A percentile compares a stretch with the other conserved stretches of the same genome.
Conservation (phyloP, 257 asterid species). For the Petrea volubilis region DNA sequence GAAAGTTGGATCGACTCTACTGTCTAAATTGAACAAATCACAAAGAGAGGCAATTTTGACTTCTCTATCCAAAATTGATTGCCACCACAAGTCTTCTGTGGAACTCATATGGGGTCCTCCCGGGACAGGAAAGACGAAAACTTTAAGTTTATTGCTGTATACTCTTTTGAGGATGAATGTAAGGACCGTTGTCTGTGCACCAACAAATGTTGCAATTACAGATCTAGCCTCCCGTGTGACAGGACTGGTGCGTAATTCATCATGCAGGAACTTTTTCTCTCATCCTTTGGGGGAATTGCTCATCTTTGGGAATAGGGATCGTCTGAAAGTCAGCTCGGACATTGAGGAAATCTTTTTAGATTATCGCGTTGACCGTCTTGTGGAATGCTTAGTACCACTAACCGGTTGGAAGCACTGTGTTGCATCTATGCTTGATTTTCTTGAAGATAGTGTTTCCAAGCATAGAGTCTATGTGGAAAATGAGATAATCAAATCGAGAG, state of each 20-base stretch:
- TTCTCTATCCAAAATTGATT: conserved; percentile 20
- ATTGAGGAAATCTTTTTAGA: conserved; percentile 42
- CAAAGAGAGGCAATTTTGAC: conserved; percentile 45
- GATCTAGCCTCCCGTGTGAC: conserved; percentile 48
- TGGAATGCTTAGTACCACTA: conserved; percentile 24
- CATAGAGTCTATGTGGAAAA: conserved; percentile 31
- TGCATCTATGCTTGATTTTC: conserved; percentile 37
- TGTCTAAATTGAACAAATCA: conserved; percentile 42
- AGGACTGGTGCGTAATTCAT: conserved; percentile 25
- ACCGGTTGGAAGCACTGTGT: conserved; percentile 43
- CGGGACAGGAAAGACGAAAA: conserved; percentile 64
- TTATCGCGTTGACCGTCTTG: conserved; percentile 39
- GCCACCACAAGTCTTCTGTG: conserved; percentile 29
- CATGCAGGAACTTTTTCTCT: background rate
- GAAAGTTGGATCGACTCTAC: conserved; percentile 4
- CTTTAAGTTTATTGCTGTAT: conserved; percentile 40
- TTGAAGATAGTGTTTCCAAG: conserved; percentile 40
- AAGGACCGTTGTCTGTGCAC: conserved; percentile 59
- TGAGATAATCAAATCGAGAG: conserved; percentile 23
- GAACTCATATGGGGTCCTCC: conserved; percentile 69
- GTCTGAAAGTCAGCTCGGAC: conserved; percentile 33
- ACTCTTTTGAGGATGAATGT: conserved; percentile 37
- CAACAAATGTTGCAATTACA: conserved; percentile 58
- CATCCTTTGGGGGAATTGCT: conserved; percentile 45
- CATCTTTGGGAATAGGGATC: conserved; percentile 45